Evolutionary conservation across 805 yeast genomes (phyloP).

Genomic region (Suhomyces emberorum): DNA sequence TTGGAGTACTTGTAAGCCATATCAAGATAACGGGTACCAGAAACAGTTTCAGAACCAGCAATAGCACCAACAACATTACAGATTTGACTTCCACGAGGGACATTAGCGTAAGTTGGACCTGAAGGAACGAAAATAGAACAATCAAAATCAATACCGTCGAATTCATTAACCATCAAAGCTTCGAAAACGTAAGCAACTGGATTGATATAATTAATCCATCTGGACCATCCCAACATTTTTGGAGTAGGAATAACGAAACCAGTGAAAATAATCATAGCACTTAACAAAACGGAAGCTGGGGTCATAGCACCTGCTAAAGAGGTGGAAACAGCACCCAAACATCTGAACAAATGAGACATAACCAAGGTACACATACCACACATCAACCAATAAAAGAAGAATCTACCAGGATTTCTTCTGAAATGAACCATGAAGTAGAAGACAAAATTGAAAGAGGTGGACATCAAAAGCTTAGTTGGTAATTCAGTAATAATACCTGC

Average conservation of each 20-base stretch:
- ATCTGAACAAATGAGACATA: slow-evolving; percentile 49
- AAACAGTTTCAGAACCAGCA: slow-evolving; percentile 20
- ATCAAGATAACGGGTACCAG: slow-evolving; percentile 29
- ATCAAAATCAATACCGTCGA: slow-evolving; percentile 41
- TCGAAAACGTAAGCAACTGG: slow-evolving; percentile 46
- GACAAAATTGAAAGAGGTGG: slow-evolving; percentile 47
- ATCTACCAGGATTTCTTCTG: slow-evolving; percentile 49
- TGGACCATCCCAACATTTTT: slow-evolving; percentile 55
- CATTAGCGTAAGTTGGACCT: slow-evolving; percentile 35
- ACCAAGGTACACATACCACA: slow-evolving; percentile 42
- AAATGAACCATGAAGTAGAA: slow-evolving; percentile 54
- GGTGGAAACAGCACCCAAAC: slow-evolving; percentile 41
- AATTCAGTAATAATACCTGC: slow-evolving; percentile 59
- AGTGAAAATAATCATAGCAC: slow-evolving; percentile 56
- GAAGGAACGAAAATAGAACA: slow-evolving; percentile 50
- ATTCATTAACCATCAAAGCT: slow-evolving; percentile 57
- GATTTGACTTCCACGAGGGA: slow-evolving; percentile 31
- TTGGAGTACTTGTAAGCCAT: slow-evolving; percentile 42
- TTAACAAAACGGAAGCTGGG: slow-evolving; percentile 43
- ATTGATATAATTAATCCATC: slow-evolving; percentile 45
- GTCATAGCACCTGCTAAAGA: slow-evolving; percentile 42
- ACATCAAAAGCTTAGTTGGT: slow-evolving; percentile 46
- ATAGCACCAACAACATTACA: slow-evolving; percentile 24
- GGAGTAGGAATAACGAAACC: slow-evolving; percentile 44
- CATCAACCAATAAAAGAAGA: slow-evolving; percentile 51